phyloP scores from a whole-genome alignment of 2,329 filamentous ascomycete species.

The Tolypocladium album region DNA sequence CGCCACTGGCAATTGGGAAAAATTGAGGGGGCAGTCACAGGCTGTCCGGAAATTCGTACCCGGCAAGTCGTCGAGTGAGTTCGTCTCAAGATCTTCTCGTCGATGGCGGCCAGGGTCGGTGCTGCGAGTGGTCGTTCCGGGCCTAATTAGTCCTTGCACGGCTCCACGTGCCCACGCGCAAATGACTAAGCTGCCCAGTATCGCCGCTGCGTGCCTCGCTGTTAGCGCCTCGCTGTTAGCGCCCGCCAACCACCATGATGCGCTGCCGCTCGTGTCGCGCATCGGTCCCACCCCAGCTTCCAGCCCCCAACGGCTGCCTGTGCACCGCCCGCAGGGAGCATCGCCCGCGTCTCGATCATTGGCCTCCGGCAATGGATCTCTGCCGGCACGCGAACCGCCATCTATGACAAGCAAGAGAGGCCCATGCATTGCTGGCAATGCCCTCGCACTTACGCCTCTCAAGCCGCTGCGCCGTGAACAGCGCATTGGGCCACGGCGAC shows the following conservation, averaged over 20 bases:
- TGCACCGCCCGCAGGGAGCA: neutral
- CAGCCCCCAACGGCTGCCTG: slow-evolving; percentile 3
- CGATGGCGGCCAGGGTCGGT: neutral
- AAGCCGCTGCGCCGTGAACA: neutral
- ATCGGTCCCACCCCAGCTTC: neutral
- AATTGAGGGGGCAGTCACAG: neutral
- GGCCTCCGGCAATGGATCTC: slow-evolving; percentile 5
- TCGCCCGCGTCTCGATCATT: slow-evolving; percentile 9
- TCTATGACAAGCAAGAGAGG: slow-evolving; percentile 10
- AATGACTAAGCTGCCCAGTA: slow-evolving; percentile 21
- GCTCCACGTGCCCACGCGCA: slow-evolving; percentile 21
- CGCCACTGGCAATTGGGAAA: neutral
- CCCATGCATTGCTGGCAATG: slow-evolving; percentile 15
- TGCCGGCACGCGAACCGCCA: neutral
- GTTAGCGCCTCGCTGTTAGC: neutral
- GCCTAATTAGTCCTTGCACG: slow-evolving; percentile 8
- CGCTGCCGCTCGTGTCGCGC: neutral
- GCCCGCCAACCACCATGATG: neutral
- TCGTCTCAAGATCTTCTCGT: neutral
- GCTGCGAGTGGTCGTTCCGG: neutral
- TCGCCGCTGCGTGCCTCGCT: neutral
- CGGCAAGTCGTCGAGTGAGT: neutral
- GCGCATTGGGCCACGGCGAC: neutral
- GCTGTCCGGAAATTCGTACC: neutral
- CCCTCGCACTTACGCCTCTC: slow-evolving; percentile 4